Evolutionary conservation across 345 rosid species (phyloP), one percentile per base, ranked within the genome.

Genomic region (Crucihimalaya himalaica): DNA sequence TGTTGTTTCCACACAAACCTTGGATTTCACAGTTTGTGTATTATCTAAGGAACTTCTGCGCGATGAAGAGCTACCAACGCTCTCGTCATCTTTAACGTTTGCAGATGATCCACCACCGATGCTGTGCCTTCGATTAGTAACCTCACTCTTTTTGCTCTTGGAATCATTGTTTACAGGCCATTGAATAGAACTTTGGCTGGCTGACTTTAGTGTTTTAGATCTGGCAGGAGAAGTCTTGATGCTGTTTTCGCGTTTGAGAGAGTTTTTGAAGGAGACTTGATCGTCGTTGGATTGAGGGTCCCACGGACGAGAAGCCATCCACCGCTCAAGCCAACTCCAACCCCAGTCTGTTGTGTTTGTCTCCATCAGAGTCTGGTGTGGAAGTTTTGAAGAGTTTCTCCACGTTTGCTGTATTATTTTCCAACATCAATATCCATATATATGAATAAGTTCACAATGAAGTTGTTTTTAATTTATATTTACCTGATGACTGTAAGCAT

Each of bases 401-500:
- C 81, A 78, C 18, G 81, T 66, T 70, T 78, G 81, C 77, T 78
- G 72, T 28, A 63, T 40, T n/a, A 21, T 21, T 29, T 14, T 12
- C 19, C 35, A 66, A 57, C 27, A 65, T 35, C 5, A 58, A 5
- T 28, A 0, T 18, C 16, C 8, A 23, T 32, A 20, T 28, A 27
- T 66, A 45, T 25, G 40, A 34, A 34, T 13, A 48, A 14, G 10
- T 11, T 19, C 12, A 47, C 11, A 56, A 67, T 5, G 39, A 31
- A 40, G n/a, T 40, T 59, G n/a, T 15, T 29, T 6, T 66, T 15
- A 34, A 7, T 15, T 8, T 46, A 35, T 50, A 66, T 52, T 8
- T 70, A 94, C 98, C 98, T 94, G 99, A 79, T 86, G 96, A 67
- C 89, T 79, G 68, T 85, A 88, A 42, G 97, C 84, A 81, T 92